Conservation (phyloP, 441 rosid genomes). For the Populus hybrid region DNA sequence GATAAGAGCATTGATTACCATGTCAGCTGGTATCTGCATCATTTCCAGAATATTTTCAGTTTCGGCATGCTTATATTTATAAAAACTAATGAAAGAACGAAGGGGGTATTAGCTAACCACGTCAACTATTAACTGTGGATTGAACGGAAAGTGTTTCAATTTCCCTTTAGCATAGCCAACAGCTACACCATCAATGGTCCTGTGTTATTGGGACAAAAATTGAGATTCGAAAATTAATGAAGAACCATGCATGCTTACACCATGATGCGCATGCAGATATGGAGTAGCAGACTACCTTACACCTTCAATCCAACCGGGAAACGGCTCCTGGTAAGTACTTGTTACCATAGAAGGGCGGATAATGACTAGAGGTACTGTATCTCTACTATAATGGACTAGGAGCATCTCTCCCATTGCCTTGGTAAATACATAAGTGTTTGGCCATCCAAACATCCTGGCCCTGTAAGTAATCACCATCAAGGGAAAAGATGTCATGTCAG, state of each 20-base stretch:
- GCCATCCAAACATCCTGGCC: conserved; percentile 48
- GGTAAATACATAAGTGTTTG: conserved; percentile 53
- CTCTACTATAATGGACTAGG: conserved; percentile 16
- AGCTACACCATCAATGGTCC: conserved; percentile 62
- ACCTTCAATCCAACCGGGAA: conserved; percentile 68
- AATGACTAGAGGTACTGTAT: conserved; percentile 27
- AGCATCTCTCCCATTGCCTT: conserved; percentile 23
- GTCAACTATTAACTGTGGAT: conserved; percentile 38
- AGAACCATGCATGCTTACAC: not conserved
- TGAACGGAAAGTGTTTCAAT: conserved; percentile 49
- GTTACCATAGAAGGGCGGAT: conserved; percentile 53
- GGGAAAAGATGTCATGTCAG: not conserved
- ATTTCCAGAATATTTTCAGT: not conserved
- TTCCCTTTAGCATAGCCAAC: conserved; percentile 62
- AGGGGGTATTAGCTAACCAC: conserved; percentile 35
- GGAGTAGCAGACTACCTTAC: conserved; percentile 30
- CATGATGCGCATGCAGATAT: not conserved
- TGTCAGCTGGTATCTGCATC: conserved; percentile 66
- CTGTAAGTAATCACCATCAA: conserved; percentile 14
- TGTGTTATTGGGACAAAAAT: conserved; percentile 16
- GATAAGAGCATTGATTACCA: conserved; percentile 73
- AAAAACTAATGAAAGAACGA: not conserved
- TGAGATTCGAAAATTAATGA: not conserved
- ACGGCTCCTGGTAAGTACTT: conserved; percentile 55
- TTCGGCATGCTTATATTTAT: not conserved